Base-by-base conservation (phyloP, 1,284 basidiomycete species). In the Tylopilus sp. region DNA sequence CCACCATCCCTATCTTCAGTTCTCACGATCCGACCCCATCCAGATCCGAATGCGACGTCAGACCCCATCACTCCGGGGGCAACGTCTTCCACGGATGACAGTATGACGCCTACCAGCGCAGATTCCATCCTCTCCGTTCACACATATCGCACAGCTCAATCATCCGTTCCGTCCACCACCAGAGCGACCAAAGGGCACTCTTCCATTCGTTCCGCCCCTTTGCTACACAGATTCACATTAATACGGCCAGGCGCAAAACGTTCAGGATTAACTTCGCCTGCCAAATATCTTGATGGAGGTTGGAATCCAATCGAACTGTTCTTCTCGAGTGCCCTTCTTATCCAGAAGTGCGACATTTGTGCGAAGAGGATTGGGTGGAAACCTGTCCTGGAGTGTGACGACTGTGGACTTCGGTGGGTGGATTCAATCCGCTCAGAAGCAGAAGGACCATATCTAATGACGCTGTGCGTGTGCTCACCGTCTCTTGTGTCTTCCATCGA, bases 341-440 rank as follows among this genome's bases (percentile, higher is more conserved):
- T 79, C 3, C 76, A 81, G 37, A 92, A 87, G 63, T 95, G 92
- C 61, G 87, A 89, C 63, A 73, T 92, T 9, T 95, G 92, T 61
- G 62, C 66, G 41, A 94, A 92, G 74, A 73, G 87, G 42, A 74
- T 95, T 40, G 90, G 91, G 13, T 86, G 86, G 81, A 91, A 92
- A 62, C 83, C 89, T 18, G 81, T 87, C 26, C 69, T 95, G 26
- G 84, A 90, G 60, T 95, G 92, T 65, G 92, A 96, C 66, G 92
- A 95, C 68, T 96, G 92, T 44, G 55, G 52, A 51, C 53, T 59
- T 52, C 57, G 46, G 48, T 58, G 44, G 44, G 53, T 57, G 40
- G 46, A 49, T 52, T 55, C 48, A 51, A 49, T 54, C 28, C 35
- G 21, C 39, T 53, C 41, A n/a, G 57, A 58, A 51, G 42, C 34